These are phyloP conservation scores for Aspergillus pseudoglaucus DNA, from an alignment of 2,329 filamentous ascomycete genomes.

Conservation along the genomic window DNA sequence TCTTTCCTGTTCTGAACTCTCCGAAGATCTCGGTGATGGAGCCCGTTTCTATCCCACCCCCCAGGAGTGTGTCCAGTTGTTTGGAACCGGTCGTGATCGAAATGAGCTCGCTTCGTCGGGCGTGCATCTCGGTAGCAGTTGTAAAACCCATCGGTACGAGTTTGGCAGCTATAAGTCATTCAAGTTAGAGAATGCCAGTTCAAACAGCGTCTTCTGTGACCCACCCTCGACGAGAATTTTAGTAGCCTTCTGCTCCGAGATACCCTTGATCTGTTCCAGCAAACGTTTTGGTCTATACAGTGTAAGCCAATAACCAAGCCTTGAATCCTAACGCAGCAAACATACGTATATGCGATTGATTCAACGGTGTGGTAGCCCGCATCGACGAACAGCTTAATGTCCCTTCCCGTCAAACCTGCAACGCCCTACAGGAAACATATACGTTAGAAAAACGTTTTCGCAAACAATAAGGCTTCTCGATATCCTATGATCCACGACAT, in stretches of 20 bases:
- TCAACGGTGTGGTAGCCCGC: slow-evolving; percentile 94
- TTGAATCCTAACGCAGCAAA: slow-evolving; percentile 4
- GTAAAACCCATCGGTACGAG: slow-evolving; percentile 98
- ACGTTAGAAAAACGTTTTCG: neutral
- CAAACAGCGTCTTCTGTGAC: slow-evolving; percentile 8
- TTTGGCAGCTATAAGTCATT: slow-evolving; percentile 64
- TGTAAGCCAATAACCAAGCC: neutral
- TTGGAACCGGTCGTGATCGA: slow-evolving; percentile 98
- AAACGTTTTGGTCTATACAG: slow-evolving; percentile 56
- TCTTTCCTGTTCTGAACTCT: slow-evolving; percentile 96
- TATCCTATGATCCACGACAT: neutral
- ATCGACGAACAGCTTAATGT: slow-evolving; percentile 88
- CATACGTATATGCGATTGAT: slow-evolving; percentile 84
- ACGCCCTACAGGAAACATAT: slow-evolving; percentile 57
- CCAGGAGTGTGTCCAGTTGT: slow-evolving; percentile 88
- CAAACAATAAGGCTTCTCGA: neutral
- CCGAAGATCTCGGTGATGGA: slow-evolving; percentile 98
- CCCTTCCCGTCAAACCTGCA: slow-evolving; percentile 83
- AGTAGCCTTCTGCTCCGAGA: slow-evolving; percentile 91
- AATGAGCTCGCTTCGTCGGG: slow-evolving; percentile 90
- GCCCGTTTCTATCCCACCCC: slow-evolving; percentile 91
- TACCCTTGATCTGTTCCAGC: slow-evolving; percentile 93
- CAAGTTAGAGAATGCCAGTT: slow-evolving; percentile 6
- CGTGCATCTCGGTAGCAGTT: slow-evolving; percentile 98
- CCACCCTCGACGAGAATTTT: slow-evolving; percentile 86